These are phyloP conservation scores for Pyrenophora seminiperda DNA, from an alignment of 2,329 filamentous ascomycete genomes.

Conservation along the genomic window DNA sequence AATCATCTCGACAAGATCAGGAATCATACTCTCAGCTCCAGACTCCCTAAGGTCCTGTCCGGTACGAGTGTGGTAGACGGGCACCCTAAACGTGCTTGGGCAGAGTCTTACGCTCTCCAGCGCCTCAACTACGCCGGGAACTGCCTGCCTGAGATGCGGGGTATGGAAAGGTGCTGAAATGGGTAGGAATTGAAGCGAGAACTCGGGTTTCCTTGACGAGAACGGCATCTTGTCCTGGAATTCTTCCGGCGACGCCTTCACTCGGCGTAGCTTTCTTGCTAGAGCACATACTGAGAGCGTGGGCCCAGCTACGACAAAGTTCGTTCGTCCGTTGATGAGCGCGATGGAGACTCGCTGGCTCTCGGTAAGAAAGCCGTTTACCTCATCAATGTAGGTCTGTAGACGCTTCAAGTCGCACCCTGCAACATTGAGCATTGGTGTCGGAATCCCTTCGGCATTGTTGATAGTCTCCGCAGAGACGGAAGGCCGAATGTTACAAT, in stretches of 20 bases:
- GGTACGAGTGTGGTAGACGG: constrained; percentile 24
- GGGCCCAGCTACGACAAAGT: constrained; percentile 40
- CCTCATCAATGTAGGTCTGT: background rate
- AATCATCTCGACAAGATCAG: constrained; percentile 11
- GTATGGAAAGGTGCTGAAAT: constrained; percentile 52
- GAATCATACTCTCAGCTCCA: constrained; percentile 20
- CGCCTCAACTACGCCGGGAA: constrained; percentile 12
- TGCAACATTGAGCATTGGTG: constrained; percentile 39
- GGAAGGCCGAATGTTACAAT: background rate
- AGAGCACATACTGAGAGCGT: constrained; percentile 21
- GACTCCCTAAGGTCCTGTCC: constrained; percentile 21
- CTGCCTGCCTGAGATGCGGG: constrained; percentile 33
- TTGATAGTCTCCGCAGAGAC: constrained; percentile 5
- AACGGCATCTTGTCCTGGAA: constrained; percentile 12
- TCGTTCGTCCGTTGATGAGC: constrained; percentile 39
- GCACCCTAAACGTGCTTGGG: constrained; percentile 18
- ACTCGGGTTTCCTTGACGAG: constrained; percentile 28
- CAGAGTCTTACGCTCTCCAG: constrained; percentile 23
- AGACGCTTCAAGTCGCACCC: background rate
- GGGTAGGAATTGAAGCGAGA: constrained; percentile 46
- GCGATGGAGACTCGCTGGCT: constrained; percentile 26
- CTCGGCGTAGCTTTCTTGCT: constrained; percentile 1
- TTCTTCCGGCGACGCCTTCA: constrained; percentile 34
- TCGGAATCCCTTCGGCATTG: constrained; percentile 29
- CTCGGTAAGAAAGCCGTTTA: background rate